Percentiles rank a stretch among this genome's conserved stretches.
phyloP scores from a whole-genome alignment of 2,329 filamentous ascomycete genomes.

The Phaeomoniella chlamydospora region DNA sequence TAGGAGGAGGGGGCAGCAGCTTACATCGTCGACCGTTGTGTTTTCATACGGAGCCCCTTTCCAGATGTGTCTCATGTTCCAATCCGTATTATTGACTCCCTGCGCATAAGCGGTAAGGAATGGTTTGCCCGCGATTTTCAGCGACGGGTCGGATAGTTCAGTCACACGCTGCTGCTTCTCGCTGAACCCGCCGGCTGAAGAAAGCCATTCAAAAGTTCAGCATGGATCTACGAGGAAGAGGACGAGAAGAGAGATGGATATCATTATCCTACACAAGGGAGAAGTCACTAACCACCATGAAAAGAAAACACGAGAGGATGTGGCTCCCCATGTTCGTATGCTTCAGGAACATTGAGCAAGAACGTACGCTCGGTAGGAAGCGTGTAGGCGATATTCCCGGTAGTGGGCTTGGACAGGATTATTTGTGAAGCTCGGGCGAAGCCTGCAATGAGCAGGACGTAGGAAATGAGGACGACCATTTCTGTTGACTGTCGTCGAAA shows the following conservation, averaged over 20 bases:
- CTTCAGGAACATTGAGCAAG: background rate
- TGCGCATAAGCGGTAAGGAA: background rate
- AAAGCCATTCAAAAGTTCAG: background rate
- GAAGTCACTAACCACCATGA: background rate
- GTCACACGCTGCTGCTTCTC: background rate
- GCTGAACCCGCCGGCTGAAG: background rate
- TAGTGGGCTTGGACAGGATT: background rate
- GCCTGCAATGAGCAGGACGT: no score
- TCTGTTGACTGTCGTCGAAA: no score
- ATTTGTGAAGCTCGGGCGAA: no score
- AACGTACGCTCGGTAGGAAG: background rate
- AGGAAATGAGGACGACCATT: no score
- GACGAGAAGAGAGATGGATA: background rate
- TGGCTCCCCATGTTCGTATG: background rate
- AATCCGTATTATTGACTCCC: background rate
- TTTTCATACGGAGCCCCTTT: background rate
- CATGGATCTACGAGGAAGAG: background rate
- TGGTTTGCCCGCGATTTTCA: background rate
- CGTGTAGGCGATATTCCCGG: background rate
- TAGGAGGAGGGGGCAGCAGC: background rate
- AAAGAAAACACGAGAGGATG: background rate
- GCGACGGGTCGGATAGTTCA: background rate
- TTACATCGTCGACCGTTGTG: background rate
- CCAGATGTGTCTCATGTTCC: background rate
- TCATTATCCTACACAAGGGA: background rate